phyloP scores from a whole-genome alignment of 2,329 filamentous ascomycete species.

The Ceratocystis diversiconidia region DNA sequence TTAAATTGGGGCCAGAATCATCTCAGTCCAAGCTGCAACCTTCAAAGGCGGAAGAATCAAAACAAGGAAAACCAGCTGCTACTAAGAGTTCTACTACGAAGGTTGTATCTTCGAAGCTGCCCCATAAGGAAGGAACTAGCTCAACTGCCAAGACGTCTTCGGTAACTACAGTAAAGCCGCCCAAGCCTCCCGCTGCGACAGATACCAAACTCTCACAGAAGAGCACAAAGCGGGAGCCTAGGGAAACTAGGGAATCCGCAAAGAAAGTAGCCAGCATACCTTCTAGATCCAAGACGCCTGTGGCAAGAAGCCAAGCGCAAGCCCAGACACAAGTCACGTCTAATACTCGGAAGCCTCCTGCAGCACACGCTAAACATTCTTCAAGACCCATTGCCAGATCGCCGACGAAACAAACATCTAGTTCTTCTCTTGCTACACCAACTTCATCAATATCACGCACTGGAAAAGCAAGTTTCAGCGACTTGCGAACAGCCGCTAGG shows the following conservation, averaged over 20 bases:
- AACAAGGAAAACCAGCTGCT: background rate
- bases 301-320: slow-evolving; percentile 21
- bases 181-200: background rate
- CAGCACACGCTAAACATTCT: slow-evolving; percentile 29
- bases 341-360: slow-evolving; percentile 31
- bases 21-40: background rate
- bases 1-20: background rate
- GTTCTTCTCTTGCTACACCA: slow-evolving; percentile 52
- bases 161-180: background rate
- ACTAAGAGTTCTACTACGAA: background rate
- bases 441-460: slow-evolving; percentile 28
- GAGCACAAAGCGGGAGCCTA: background rate
- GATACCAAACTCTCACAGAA: background rate
- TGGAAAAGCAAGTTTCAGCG: slow-evolving; percentile 21
- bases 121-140: background rate
- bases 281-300: slow-evolving; percentile 20
- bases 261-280: background rate
- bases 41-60: background rate
- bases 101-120: background rate
- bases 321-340: slow-evolving; percentile 25
- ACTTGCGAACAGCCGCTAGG: slow-evolving; percentile 23
- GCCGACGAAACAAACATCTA: slow-evolving; percentile 52
- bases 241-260: background rate
- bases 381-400: slow-evolving; percentile 38
- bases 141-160: background rate